A percentile compares a stretch with the other conserved stretches of the same genome.
Evolutionary conservation across 192 early-diverging fungal genomes (phyloP).

Genomic region (Backusella luteola): DNA sequence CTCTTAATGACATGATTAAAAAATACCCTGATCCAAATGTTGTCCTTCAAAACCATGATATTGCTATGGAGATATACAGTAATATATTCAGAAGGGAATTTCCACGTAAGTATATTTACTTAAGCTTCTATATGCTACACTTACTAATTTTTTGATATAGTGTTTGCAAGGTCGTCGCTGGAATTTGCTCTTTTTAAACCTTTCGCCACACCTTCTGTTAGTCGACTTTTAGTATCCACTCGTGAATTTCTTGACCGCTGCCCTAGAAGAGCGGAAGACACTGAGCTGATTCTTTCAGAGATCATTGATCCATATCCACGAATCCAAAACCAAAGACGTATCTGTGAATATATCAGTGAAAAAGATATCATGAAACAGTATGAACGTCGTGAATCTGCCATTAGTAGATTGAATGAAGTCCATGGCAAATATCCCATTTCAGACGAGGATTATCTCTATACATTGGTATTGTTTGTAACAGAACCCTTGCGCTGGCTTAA

Average conservation of each 20-base stretch:
- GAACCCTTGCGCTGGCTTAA: conserved; percentile 35
- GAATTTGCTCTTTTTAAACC: conserved; percentile 49
- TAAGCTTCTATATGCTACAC: background rate
- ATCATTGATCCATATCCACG: conserved; percentile 32
- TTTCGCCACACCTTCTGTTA: conserved; percentile 41
- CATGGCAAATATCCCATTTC: conserved; percentile 44
- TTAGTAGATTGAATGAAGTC: conserved; percentile 41
- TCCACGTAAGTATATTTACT: conserved; percentile 25
- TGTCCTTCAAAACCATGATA: conserved; percentile 24
- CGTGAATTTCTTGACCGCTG: conserved; percentile 23
- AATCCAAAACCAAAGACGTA: conserved; percentile 16
- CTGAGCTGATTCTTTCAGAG: conserved; percentile 34
- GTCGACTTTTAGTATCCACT: conserved; percentile 36
- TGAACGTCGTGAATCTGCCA: conserved; percentile 17
- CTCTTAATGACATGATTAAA: conserved; percentile 25
- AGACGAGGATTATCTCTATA: conserved; percentile 47
- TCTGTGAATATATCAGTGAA: conserved; percentile 12
- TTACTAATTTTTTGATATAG: background rate
- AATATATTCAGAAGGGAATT: conserved; percentile 31
- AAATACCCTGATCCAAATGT: conserved; percentile 43
- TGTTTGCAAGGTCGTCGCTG: conserved; percentile 16
- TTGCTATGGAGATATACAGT: conserved; percentile 29
- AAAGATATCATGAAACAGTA: conserved; percentile 19
- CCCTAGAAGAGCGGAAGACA: conserved; percentile 38
- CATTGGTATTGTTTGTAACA: conserved; percentile 32